Evolutionary conservation across 306 rosid species (phyloP), one percentile per base, ranked within the genome.

Genomic region (Dryas octopetala): DNA sequence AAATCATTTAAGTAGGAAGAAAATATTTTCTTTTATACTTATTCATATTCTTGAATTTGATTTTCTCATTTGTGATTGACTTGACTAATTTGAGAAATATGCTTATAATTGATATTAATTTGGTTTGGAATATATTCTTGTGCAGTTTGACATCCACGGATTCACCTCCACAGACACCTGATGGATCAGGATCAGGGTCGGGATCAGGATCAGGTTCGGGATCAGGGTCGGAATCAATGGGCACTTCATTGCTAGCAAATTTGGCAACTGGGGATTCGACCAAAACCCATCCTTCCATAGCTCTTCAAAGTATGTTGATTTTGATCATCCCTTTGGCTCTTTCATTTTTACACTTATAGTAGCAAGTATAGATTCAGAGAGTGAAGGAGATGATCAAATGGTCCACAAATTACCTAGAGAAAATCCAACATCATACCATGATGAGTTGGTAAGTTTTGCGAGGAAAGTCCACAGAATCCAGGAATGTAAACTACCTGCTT

Each of bases 251-350:
- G 87, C 77, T 89, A 2, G 97, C 97, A 1, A 69, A 88, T 61
- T 75, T 91, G 91, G 97, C 97, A 16, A 83, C 88, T 0, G 96
- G 86, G 38, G 85, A 52, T 43, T 75, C 91, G 3, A 47, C 71
- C 0, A 82, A 71, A 66, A 62, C 64, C 9, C 28, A 13, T 9
- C 65, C 69, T 63, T 71, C 38, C 41, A 60, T 60, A 12, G 40
- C 61, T 75, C 71, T 81, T 55, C 59, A 17, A 1, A 50, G 80
- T 48, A 49, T 51, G 32, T 66, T 89, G 63, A 68, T 74, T 78
- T 74, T 81, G 78, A 80, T 38, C 16, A 48, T 78, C 50, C 57
- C 73, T 32, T 60, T 82, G 46, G 50, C 83, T 80, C 81, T 88
- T 58, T 71, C 73, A 13, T 74, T 81, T 79, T 69, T 65, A 23